These are phyloP conservation scores for Glonium stellatum DNA, from an alignment of 495 filamentous ascomycete species.

Conservation along the genomic window DNA sequence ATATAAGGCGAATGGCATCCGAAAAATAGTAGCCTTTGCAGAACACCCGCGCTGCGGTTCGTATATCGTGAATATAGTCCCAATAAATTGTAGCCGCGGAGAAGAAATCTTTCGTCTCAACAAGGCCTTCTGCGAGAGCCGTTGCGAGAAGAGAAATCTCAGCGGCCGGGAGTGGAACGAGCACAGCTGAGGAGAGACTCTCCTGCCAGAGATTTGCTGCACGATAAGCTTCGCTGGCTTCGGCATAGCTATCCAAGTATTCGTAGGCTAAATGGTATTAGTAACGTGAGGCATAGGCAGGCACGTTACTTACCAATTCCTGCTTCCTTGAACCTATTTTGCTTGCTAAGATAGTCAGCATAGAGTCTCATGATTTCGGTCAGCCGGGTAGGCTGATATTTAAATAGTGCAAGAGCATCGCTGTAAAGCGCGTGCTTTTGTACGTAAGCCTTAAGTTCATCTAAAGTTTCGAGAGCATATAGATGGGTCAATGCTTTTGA, in stretches of 20 bases:
- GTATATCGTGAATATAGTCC: constrained; percentile 68
- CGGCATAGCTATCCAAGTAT: constrained; percentile 62
- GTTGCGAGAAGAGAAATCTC: constrained; percentile 59
- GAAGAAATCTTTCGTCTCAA: constrained; percentile 73
- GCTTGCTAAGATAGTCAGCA: constrained; percentile 65
- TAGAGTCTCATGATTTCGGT: constrained; percentile 63
- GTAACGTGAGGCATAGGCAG: neutral
- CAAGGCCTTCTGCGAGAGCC: constrained; percentile 61
- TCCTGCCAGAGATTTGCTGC: constrained; percentile 85
- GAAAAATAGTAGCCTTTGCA: constrained; percentile 81
- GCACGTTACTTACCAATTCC: constrained; percentile 50
- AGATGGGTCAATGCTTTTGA: constrained; percentile 73
- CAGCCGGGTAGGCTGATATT: constrained; percentile 61
- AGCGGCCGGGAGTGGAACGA: constrained; percentile 50
- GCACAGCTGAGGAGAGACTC: constrained; percentile 67
- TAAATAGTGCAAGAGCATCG: constrained; percentile 72
- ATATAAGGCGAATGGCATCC: constrained; percentile 69
- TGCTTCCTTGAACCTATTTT: constrained; percentile 74
- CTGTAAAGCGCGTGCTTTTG: constrained; percentile 73
- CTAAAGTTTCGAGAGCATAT: constrained; percentile 56
- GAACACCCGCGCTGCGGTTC: constrained; percentile 57
- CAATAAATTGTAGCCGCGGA: constrained; percentile 72
- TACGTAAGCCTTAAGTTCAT: constrained; percentile 69
- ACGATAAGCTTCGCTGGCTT: constrained; percentile 72
- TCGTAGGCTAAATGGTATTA: constrained; percentile 60